Evolutionary conservation across 2,329 filamentous ascomycete species (phyloP).

Genomic region (Diaporthe eres): DNA sequence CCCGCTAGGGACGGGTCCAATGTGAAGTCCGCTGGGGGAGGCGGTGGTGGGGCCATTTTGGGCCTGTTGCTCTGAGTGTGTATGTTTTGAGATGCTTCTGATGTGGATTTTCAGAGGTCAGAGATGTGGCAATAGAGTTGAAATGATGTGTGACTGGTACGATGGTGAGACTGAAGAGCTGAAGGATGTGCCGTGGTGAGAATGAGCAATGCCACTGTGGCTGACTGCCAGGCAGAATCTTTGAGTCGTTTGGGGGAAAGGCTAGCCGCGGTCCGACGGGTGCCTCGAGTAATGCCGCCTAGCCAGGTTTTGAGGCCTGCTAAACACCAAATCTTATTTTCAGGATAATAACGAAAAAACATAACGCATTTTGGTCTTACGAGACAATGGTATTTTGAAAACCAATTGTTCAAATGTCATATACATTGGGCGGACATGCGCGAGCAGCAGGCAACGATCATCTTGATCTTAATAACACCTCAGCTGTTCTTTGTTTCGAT

Average conservation of each 20-base stretch:
- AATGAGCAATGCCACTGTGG: conserved; percentile 5
- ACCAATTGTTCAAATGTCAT: background rate
- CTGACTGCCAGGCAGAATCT: conserved; percentile 19
- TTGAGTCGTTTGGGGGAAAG: background rate
- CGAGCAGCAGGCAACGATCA: too few relatives aligned
- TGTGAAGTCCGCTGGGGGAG: conserved; percentile 46
- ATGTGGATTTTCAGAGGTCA: background rate
- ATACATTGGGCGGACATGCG: background rate
- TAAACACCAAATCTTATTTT: background rate
- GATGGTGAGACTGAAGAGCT: background rate
- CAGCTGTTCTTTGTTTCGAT: too few relatives aligned
- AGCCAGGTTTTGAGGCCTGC: background rate
- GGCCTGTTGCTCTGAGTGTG: background rate
- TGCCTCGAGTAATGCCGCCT: background rate
- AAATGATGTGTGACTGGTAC: background rate
- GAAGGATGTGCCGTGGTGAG: background rate
- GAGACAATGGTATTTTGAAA: accelerated
- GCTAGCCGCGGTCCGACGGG: background rate
- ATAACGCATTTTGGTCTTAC: background rate
- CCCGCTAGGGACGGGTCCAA: conserved; percentile 42
- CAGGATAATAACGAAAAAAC: too few relatives aligned
- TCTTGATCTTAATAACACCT: too few relatives aligned
- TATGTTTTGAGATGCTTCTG: background rate
- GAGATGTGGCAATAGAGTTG: accelerated
- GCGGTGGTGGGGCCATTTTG: conserved; percentile 11